phyloP scores from a whole-genome alignment of 306 rosid species.

The Prunus padus region DNA sequence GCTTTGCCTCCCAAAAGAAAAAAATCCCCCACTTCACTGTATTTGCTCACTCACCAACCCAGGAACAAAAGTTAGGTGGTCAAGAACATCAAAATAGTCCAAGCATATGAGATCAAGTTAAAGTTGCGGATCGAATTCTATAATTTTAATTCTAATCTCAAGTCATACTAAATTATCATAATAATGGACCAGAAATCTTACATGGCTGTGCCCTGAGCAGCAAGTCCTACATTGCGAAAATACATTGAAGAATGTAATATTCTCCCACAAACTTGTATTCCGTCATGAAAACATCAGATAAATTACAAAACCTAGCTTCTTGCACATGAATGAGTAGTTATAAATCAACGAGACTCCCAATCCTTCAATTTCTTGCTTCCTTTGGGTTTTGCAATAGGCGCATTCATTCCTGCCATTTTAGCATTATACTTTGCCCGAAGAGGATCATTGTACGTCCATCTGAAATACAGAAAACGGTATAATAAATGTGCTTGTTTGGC shows the following conservation, averaged over 20 bases:
- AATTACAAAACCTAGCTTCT: neutral
- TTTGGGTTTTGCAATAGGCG: slow-evolving; percentile 68
- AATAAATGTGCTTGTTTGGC: neutral
- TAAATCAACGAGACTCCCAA: slow-evolving; percentile 65
- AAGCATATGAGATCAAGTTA: neutral
- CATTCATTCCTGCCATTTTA: slow-evolving; percentile 95
- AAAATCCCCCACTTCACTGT: neutral
- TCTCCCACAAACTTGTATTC: neutral
- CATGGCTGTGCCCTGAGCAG: neutral
- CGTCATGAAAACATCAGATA: neutral
- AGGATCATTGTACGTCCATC: slow-evolving; percentile 98
- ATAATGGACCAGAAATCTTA: neutral
- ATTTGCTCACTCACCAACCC: neutral
- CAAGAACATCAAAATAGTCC: neutral
- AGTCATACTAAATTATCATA: neutral
- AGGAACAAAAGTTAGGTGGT: neutral
- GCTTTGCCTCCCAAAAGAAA: neutral
- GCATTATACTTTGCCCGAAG: slow-evolving; percentile 90
- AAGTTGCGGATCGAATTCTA: neutral
- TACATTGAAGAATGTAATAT: neutral
- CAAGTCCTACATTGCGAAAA: neutral
- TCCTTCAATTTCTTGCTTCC: slow-evolving; percentile 95
- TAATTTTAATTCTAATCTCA: neutral
- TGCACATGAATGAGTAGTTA: neutral
- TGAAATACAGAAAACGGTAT: slow-evolving; percentile 34